Conservation (phyloP, 192 early-diverging fungal species). For the Coemansia sp. region DNA sequence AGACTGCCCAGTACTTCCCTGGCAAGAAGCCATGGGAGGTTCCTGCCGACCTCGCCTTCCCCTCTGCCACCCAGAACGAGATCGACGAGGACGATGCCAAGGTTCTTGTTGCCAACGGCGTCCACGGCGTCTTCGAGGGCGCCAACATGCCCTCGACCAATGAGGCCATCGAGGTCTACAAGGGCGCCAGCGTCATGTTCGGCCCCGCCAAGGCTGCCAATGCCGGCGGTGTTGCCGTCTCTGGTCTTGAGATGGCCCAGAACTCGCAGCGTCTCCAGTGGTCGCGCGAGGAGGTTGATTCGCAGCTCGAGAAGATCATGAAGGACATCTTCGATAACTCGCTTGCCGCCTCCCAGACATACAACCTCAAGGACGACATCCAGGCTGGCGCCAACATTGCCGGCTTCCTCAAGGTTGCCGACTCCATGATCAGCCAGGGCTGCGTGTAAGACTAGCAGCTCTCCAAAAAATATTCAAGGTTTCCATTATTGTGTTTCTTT, state of each 20-base stretch:
- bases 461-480: not conserved
- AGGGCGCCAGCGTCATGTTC: constrained; percentile 50
- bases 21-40: constrained; percentile 61
- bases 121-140: constrained; percentile 57
- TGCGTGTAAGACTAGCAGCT: constrained; percentile 29
- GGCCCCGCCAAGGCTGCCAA: constrained; percentile 61
- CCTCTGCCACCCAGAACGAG: constrained; percentile 61
- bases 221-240: constrained; percentile 59
- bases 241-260: constrained; percentile 62
- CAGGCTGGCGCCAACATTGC: constrained; percentile 63
- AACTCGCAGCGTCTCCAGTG: constrained; percentile 60
- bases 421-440: constrained; percentile 59
- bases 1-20: constrained; percentile 54
- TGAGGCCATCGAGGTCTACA: constrained; percentile 59
- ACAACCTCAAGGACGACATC: constrained; percentile 53
- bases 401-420: constrained; percentile 60
- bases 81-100: constrained; percentile 59
- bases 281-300: constrained; percentile 58
- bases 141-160: constrained; percentile 61
- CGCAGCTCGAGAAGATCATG: constrained; percentile 58
- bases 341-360: constrained; percentile 48
- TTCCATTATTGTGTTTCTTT: constrained; percentile 1
- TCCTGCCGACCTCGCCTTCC: constrained; percentile 56
- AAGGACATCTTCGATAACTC: constrained; percentile 60
- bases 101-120: constrained; percentile 54